These are phyloP conservation scores for Botrytis sinoallii DNA, from an alignment of 2,329 filamentous ascomycete genomes.

Conservation along the genomic window DNA sequence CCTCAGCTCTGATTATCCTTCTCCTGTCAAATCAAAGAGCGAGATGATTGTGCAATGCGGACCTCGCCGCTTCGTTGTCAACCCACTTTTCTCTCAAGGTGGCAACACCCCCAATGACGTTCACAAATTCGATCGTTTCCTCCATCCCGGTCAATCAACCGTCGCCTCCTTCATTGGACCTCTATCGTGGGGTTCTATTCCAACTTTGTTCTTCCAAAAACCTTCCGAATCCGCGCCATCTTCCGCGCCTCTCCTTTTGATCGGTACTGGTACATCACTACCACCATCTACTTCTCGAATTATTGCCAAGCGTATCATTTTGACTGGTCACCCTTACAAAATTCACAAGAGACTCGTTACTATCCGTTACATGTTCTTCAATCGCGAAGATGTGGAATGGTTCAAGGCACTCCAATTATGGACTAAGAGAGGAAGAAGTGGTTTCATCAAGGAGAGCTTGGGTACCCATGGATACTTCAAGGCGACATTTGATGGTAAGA, in stretches of 20 bases:
- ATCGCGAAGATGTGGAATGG: constrained; percentile 90
- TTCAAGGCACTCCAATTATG: constrained; percentile 95
- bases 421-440: constrained; percentile 84
- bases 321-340: constrained; percentile 96
- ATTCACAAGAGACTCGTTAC: constrained; percentile 98
- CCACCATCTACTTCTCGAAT: constrained; percentile 74
- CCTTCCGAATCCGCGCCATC: constrained; percentile 44
- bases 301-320: constrained; percentile 87
- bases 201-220: constrained; percentile 81
- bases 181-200: constrained; percentile 88
- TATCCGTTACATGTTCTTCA: constrained; percentile 99
- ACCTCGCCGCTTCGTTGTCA: constrained; percentile 79
- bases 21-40: constrained; percentile 85
- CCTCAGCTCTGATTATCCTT: constrained; percentile 71
- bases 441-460: constrained; percentile 89
- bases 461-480: constrained; percentile 99
- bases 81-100: constrained; percentile 84
- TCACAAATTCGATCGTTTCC: constrained; percentile 90
- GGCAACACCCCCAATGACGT: constrained; percentile 94
- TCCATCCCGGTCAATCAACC: constrained; percentile 86
- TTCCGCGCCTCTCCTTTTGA: constrained; percentile 60
- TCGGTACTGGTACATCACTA: constrained; percentile 84
- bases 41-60: constrained; percentile 90
- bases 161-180: constrained; percentile 89
- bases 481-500: constrained; percentile 91